phyloP scores from a whole-genome alignment of 1,284 basidiomycete genomes.

The Rhizoctonia solani region DNA sequence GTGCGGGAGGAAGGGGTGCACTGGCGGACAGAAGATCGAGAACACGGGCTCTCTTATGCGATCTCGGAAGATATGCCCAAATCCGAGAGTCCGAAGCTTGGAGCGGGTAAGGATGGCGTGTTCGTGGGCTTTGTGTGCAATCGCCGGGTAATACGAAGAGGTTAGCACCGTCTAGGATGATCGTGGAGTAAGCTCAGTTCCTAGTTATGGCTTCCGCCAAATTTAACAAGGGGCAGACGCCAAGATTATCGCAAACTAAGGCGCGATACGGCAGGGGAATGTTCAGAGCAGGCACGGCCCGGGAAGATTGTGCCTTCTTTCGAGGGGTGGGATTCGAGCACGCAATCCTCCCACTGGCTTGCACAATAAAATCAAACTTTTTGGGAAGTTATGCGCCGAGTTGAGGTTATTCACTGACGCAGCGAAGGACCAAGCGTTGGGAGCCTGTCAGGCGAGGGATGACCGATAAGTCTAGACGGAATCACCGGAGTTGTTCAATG shows the following conservation, averaged over 20 bases:
- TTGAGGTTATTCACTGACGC: background rate
- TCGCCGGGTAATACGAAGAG: background rate
- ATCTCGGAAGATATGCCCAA: background rate
- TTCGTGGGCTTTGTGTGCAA: slow-evolving; percentile 5
- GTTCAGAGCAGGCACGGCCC: slow-evolving; percentile 21
- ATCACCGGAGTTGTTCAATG: background rate
- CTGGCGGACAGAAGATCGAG: slow-evolving; percentile 11
- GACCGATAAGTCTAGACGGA: background rate
- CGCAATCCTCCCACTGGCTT: slow-evolving; percentile 10
- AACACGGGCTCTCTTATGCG: slow-evolving; percentile 6
- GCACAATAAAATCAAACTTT: slow-evolving; percentile 9
- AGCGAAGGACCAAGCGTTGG: background rate
- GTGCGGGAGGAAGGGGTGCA: slow-evolving; percentile 1
- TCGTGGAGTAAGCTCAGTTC: background rate
- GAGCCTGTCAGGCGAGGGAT: slow-evolving; percentile 9
- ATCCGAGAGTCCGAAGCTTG: slow-evolving; percentile 21
- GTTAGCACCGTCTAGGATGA: background rate
- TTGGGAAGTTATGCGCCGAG: slow-evolving; percentile 9
- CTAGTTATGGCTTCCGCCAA: background rate
- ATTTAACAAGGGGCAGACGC: slow-evolving; percentile 3
- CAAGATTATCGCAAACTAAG: slow-evolving; percentile 11
- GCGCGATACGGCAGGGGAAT: background rate
- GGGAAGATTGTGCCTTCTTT: background rate
- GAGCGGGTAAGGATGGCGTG: background rate
- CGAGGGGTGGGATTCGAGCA: slow-evolving; percentile 31